Conservation (phyloP, 192 early-diverging fungal species). For the Gonapodya prolifera region DNA sequence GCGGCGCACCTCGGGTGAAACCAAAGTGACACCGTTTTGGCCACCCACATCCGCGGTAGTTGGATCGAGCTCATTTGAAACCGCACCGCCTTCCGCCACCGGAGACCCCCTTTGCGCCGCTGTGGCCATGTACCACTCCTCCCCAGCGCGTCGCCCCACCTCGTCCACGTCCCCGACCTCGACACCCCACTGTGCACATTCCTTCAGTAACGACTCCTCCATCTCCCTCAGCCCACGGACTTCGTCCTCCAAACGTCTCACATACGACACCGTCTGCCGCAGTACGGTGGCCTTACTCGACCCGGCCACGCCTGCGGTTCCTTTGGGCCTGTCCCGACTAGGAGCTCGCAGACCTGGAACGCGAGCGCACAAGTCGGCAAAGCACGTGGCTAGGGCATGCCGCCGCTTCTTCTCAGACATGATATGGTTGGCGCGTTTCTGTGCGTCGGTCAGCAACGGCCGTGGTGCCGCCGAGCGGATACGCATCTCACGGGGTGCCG, state of each 20-base stretch:
- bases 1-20: too few relatives aligned
- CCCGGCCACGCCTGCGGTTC: background rate
- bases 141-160: too few relatives aligned
- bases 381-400: background rate
- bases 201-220: background rate
- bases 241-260: background rate
- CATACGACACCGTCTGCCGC: background rate
- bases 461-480: too few relatives aligned
- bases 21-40: too few relatives aligned
- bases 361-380: background rate
- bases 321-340: background rate
- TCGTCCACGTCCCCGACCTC: background rate
- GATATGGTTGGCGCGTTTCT: conserved; percentile 1
- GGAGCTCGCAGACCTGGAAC: background rate
- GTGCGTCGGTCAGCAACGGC: background rate
- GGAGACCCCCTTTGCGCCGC: too few relatives aligned
- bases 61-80: too few relatives aligned
- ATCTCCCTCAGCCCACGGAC: background rate
- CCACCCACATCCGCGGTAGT: too few relatives aligned
- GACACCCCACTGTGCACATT: background rate
- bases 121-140: too few relatives aligned
- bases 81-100: too few relatives aligned
- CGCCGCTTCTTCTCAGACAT: background rate
- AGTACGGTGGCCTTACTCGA: background rate
- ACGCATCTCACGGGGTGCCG: too few relatives aligned